These are phyloP conservation scores for Phytopythium aichiense DNA, from an alignment of 352 stramenopile genomes.

Conservation along the genomic window DNA sequence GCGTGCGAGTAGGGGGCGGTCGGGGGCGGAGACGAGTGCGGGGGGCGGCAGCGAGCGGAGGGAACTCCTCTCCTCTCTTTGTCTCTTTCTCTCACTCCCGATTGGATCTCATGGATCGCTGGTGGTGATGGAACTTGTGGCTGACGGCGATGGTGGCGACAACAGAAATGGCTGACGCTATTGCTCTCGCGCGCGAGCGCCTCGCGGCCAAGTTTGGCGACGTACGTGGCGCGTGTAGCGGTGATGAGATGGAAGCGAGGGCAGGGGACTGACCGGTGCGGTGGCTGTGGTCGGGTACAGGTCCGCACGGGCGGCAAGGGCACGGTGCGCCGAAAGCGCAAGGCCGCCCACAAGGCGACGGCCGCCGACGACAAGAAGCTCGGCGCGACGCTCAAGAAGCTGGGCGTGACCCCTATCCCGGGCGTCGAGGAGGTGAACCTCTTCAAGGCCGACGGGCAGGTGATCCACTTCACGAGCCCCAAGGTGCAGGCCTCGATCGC, in stretches of 20 bases:
- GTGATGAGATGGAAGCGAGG: not conserved
- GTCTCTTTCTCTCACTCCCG: not conserved
- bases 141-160: not conserved
- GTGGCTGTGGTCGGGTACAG: not conserved
- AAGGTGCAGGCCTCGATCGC: conserved; percentile 98
- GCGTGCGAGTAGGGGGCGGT: not conserved
- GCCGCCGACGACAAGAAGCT: conserved; percentile 98
- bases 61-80: not conserved
- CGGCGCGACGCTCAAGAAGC: conserved; percentile 95
- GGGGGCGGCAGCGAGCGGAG: not conserved
- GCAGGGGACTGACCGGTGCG: not conserved
- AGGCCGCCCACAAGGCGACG: conserved; percentile 90
- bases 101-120: too few species aligned
- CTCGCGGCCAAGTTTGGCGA: conserved; percentile 85
- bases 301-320: conserved; percentile 96
- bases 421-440: conserved; percentile 99
- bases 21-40: not conserved
- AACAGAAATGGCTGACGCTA: conserved; percentile 84
- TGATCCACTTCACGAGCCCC: conserved; percentile 97
- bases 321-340: conserved; percentile 95
- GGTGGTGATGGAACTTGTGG: not conserved
- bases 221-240: conserved; percentile 17
- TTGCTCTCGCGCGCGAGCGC: conserved; percentile 84
- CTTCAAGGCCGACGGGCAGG: conserved; percentile 98
- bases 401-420: conserved; percentile 97